Conservation (phyloP, 306 rosid genomes). For the Glycine latifolia region DNA sequence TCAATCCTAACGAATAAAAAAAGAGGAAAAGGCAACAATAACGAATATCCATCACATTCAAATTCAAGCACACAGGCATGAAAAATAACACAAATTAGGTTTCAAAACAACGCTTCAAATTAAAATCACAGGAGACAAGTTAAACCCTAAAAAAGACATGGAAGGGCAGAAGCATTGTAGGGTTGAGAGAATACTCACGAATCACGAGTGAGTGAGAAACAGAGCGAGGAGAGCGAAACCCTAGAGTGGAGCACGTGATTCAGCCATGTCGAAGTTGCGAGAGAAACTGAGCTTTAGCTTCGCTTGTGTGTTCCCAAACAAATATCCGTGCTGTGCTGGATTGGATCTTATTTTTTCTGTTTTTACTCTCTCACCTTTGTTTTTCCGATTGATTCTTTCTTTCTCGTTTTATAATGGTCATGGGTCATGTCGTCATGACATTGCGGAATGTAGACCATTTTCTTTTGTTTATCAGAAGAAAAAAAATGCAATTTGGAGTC, state of each 20-base stretch:
- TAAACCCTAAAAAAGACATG: slow-evolving; percentile 35
- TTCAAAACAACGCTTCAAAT: slow-evolving; percentile 1
- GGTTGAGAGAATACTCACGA: slow-evolving; percentile 42
- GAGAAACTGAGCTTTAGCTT: slow-evolving; percentile 7
- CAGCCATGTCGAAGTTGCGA: slow-evolving; percentile 24
- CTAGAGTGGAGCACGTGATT: slow-evolving; percentile 30
- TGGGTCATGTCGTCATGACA: neutral
- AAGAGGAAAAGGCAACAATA: neutral
- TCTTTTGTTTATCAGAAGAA: neutral
- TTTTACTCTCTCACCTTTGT: neutral
- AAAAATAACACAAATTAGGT: neutral
- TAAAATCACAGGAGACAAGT: no score
- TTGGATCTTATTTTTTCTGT: neutral
- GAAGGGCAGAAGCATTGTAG: slow-evolving; percentile 18
- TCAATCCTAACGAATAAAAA: neutral
- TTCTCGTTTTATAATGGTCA: no score
- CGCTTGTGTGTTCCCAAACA: slow-evolving; percentile 4
- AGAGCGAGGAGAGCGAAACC: slow-evolving; percentile 44
- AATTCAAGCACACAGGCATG: neutral
- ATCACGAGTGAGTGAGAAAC: slow-evolving; percentile 20
- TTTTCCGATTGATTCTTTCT: neutral
- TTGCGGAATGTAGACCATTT: neutral
- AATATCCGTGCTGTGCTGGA: neutral
- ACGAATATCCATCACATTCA: slow-evolving; percentile 10
- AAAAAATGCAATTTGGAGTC: neutral